These are phyloP conservation scores for Leccinum fuscescens DNA, from an alignment of 1,284 basidiomycete genomes.

Conservation along the genomic window DNA sequence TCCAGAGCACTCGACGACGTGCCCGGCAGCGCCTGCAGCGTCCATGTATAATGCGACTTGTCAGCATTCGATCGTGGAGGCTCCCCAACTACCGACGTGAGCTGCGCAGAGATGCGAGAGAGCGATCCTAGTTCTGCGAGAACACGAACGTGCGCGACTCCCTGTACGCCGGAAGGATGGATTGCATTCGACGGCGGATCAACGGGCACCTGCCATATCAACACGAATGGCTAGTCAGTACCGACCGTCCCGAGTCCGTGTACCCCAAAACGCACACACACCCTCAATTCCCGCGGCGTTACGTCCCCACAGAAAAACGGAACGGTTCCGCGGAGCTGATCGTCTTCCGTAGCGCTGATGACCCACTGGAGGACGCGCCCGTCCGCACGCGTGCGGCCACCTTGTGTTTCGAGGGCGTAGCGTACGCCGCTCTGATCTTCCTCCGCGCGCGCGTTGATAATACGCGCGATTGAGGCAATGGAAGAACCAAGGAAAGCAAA, in stretches of 20 bases:
- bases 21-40: constrained; percentile 31
- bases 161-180: constrained; percentile 47
- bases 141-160: constrained; percentile 48
- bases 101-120: constrained; percentile 31
- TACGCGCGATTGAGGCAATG: constrained; percentile 33
- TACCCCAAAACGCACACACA: constrained; percentile 31
- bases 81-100: constrained; percentile 49
- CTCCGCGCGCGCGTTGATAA: constrained; percentile 52
- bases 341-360: constrained; percentile 41
- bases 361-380: constrained; percentile 58
- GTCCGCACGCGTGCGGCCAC: constrained; percentile 53
- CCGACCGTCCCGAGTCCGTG: background rate
- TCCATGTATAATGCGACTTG: constrained; percentile 33
- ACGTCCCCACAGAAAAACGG: constrained; percentile 77
- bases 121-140: constrained; percentile 34
- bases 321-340: constrained; percentile 35
- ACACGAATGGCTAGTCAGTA: background rate
- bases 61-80: constrained; percentile 27
- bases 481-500: constrained; percentile 56
- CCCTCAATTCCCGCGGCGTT: constrained; percentile 56
- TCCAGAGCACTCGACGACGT: background rate
- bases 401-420: constrained; percentile 44
- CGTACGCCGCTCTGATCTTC: constrained; percentile 35
- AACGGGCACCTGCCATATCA: constrained; percentile 43
- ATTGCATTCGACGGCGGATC: constrained; percentile 42